A percentile compares a stretch with the other conserved stretches of the same genome.
These are phyloP conservation scores for Fusarium kyushuense DNA, from an alignment of 2,329 filamentous ascomycete species.

Conservation along the genomic window DNA sequence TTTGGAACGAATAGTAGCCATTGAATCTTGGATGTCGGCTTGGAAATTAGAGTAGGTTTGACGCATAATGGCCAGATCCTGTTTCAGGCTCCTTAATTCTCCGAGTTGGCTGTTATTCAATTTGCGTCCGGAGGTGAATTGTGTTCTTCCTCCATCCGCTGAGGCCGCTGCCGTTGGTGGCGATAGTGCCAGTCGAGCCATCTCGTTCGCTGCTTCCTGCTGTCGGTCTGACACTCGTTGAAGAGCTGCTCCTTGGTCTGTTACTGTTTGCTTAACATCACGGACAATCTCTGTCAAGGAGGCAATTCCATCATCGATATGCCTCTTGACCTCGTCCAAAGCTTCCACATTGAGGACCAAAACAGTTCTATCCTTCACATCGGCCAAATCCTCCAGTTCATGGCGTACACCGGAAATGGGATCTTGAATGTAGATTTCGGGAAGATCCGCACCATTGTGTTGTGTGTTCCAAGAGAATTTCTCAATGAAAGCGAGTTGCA, in stretches of 20 bases:
- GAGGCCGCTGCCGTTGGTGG: conserved; percentile 59
- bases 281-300: conserved; percentile 86
- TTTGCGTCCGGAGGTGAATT: conserved; percentile 55
- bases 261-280: conserved; percentile 83
- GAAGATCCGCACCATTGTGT: conserved; percentile 89
- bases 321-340: conserved; percentile 94
- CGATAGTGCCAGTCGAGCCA: conserved; percentile 70
- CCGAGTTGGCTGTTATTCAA: conserved; percentile 72
- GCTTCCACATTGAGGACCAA: conserved; percentile 94
- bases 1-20: conserved; percentile 84
- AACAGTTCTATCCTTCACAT: conserved; percentile 95
- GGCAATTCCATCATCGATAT: conserved; percentile 92
- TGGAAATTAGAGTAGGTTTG: conserved; percentile 95
- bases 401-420: conserved; percentile 95
- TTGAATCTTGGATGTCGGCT: conserved; percentile 87
- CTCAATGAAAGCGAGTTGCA: conserved; percentile 97
- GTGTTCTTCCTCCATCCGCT: conserved; percentile 56
- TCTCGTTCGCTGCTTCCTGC: conserved; percentile 87
- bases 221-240: conserved; percentile 91
- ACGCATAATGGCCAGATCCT: conserved; percentile 89
- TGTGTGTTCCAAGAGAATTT: conserved; percentile 99
- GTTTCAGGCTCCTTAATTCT: conserved; percentile 84
- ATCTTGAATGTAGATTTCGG: conserved; percentile 98
- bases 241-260: conserved; percentile 84
- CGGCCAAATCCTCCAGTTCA: conserved; percentile 90